Base-by-base conservation (phyloP, 805 yeast genomes). In the Hanseniaspora occidentalis region DNA sequence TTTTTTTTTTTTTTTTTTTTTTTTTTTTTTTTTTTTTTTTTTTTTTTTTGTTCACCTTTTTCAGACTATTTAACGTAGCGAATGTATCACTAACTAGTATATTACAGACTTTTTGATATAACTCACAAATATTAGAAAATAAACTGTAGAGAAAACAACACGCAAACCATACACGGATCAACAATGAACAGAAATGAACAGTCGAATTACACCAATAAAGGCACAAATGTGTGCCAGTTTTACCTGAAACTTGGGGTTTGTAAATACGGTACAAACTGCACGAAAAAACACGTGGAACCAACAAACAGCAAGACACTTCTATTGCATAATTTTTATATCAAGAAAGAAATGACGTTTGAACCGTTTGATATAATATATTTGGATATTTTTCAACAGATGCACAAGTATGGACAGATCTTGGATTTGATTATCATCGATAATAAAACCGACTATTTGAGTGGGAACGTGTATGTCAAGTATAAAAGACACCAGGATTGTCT, bases 221-320 rank as follows among this genome's bases (percentile, higher is more conserved):
- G 26, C 13, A 29, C 27, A 47, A 29, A 33, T 31, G 29, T 35
- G 18, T 73, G 79, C 47, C 64, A 74, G 29, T 86, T 86, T 54
- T 85, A 77, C 54, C 66, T 70, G 46, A 84, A 80, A 55, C 83
- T 85, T 23, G 97, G 97, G 1, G 94, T 95, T 0, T 88, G 97
- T 52, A 69, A 96, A 44, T 96, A 88, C 57, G 96, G 96, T 1
- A 86, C 79, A 43, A 79, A 79, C 50, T 88, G 97, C 52, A 77
- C 85, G 7, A 66, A 89, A 50, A 70, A 69, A 42, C 88, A 86
- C 57, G 65, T 71, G 17, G 71, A 71, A 49, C 95, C 96, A 1
- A 57, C 65, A 6, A 58, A 65, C 31, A 80, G 94, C 1, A 65
- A 67, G 41, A 79, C 89, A 0, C 67, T 86, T 1, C 62, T 82